Evolutionary conservation across 208 protist species (phyloP), one percentile per base, ranked within the genome.

Genomic region (Acanthamoeba divionensis): DNA sequence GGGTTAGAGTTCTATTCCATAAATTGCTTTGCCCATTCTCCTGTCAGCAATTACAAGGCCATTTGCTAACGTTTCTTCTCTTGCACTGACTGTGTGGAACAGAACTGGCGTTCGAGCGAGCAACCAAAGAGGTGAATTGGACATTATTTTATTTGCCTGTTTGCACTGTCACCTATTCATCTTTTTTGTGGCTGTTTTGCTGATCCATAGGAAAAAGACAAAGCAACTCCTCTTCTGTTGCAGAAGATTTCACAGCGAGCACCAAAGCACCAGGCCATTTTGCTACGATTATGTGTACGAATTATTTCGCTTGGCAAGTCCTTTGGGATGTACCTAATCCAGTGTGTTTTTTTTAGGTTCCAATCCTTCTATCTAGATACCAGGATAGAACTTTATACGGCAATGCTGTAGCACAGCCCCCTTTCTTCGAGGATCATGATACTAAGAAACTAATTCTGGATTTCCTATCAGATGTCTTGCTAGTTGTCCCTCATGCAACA

Each of bases 31-130:
- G 3, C 69, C 10, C 45, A 80, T 33, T 18, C 26, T 47, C 4
- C 21, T 18, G n/a, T 63, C 0, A 9, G 1, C 33, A 41, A 41
- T 75, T 29, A 41, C 65, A 73, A 73, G 45, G 65, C 18, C 0
- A 41, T 41, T 1, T 6, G 1, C 36, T 41, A 41, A 41, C 36
- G 36, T 73, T 31, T 41, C 31, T 29, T 41, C 10, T 24, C 65
- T 26, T 41, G 41, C n/a, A n/a, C n/a, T 10, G 3, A 57, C 5
- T 45, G n/a, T 75, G n/a, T 13, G n/a, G 26, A 18, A 21, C 29
- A 85, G 80, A 89, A 36, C 48, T 73, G 60, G 80, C 80, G 1
- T 89, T 73, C 44, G 62, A 71, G 12, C 80, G 80, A 9, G 29
- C 80, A 29, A 60, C 60, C n/a, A 73, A 67, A 13, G 57, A 89